A percentile compares a stretch with the other conserved stretches of the same genome.
Conservation (phyloP, 345 rosid species). For the Brassica incana region DNA sequence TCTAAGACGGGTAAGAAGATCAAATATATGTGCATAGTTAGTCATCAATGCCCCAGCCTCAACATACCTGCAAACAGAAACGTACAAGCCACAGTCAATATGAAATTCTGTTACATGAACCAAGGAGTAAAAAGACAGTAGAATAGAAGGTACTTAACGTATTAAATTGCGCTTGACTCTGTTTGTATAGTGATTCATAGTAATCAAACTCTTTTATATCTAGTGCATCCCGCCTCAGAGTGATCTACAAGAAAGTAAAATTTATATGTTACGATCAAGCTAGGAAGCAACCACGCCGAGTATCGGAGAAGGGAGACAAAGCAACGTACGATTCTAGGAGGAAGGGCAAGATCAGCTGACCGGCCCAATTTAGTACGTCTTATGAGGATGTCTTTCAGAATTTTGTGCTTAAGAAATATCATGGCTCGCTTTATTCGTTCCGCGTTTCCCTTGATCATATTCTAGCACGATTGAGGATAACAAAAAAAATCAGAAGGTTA, state of each 20-base stretch:
- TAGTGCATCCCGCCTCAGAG: constrained; percentile 77
- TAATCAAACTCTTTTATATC: constrained; percentile 85
- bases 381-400: constrained; percentile 63
- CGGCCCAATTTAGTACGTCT: constrained; percentile 92
- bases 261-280: neutral
- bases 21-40: constrained; percentile 91
- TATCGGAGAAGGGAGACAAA: constrained; percentile 13
- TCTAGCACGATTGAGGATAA: constrained; percentile 41
- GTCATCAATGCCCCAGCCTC: constrained; percentile 81
- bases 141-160: constrained; percentile 50
- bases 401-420: constrained; percentile 82
- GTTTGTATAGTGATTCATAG: constrained; percentile 75
- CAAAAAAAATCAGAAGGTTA: constrained; percentile 1
- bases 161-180: constrained; percentile 88
- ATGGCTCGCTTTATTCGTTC: constrained; percentile 65
- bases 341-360: constrained; percentile 98
- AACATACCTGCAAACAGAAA: constrained; percentile 59
- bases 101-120: neutral
- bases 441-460: constrained; percentile 66
- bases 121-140: neutral
- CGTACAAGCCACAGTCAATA: constrained; percentile 6
- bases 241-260: constrained; percentile 51
- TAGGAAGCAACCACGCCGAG: constrained; percentile 14
- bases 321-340: constrained; percentile 79
- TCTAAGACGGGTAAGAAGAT: constrained; percentile 88